phyloP scores from a whole-genome alignment of 2,329 filamentous ascomycete species.

The Paradendryphiella salina region DNA sequence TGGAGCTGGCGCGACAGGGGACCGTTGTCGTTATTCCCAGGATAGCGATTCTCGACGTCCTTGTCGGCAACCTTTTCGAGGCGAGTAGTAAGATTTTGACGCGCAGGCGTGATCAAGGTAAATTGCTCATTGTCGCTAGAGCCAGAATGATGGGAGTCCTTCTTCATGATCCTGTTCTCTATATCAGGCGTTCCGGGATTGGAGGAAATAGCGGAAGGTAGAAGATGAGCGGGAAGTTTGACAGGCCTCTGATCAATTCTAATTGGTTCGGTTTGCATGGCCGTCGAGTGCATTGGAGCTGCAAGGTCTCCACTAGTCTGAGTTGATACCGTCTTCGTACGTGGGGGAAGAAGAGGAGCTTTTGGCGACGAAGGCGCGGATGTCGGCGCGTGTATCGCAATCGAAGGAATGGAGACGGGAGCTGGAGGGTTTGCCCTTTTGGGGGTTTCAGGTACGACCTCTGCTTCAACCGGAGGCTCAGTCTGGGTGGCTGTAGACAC shows the following conservation, averaged over 20 bases:
- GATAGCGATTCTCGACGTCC: slow-evolving; percentile 66
- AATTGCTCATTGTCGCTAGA: slow-evolving; percentile 17
- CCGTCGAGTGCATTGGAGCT: slow-evolving; percentile 56
- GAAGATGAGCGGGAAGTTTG: slow-evolving; percentile 74
- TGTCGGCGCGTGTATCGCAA: slow-evolving; percentile 85
- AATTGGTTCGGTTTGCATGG: slow-evolving; percentile 89
- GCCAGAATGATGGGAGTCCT: slow-evolving; percentile 22
- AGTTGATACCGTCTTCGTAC: slow-evolving; percentile 77
- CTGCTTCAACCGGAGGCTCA: slow-evolving; percentile 36
- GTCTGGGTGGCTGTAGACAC: slow-evolving; percentile 67
- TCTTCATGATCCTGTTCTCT: slow-evolving; percentile 12
- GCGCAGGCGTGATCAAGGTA: slow-evolving; percentile 23
- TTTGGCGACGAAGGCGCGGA: slow-evolving; percentile 78
- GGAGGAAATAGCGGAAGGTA: slow-evolving; percentile 73
- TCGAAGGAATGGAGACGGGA: slow-evolving; percentile 70
- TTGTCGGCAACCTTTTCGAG: slow-evolving; percentile 35
- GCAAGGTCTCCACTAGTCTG: slow-evolving; percentile 67
- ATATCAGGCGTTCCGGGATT: slow-evolving; percentile 50
- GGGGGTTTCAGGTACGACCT: slow-evolving; percentile 23
- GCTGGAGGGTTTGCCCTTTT: slow-evolving; percentile 42
- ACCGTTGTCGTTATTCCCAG: slow-evolving; percentile 79
- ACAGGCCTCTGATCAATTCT: slow-evolving; percentile 76
- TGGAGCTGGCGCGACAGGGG: slow-evolving; percentile 64
- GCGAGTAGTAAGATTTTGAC: slow-evolving; percentile 37
- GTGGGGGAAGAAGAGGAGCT: slow-evolving; percentile 76